Evolutionary conservation across 2,329 filamentous ascomycete genomes (phyloP), one percentile per base, ranked within the genome.

Genomic region (Botryotinia narcissicola): DNA sequence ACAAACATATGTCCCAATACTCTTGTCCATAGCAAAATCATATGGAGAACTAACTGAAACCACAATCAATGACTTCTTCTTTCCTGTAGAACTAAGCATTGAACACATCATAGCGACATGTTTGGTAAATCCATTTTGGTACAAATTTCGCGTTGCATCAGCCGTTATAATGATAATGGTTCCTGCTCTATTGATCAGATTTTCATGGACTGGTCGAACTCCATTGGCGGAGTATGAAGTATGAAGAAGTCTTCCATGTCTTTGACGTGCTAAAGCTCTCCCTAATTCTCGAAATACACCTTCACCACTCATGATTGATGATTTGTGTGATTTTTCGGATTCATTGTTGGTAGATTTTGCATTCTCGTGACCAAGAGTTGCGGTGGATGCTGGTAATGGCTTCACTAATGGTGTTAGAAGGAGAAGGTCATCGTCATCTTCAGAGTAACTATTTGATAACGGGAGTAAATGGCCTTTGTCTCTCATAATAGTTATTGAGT

Each of bases 191-290:
- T 95, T 93, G 81, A 98, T 97, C 29, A 98, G 86, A 75, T 95
- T 96, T 79, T 98, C 95, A 80, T 98, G 95, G 0, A 97, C 93
- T 82, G 95, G 95, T 54, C 95, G 88, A 4, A 98, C 91, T 22
- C 95, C 95, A 78, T 97, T 97, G 1, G 94, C 93, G 0, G 95
- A 98, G 80, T 98, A 98, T 20, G 95, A 98, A 1, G 95, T 97
- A 81, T 98, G 94, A 25, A 98, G 85, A 9, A 98, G 89, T 79
- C 96, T 93, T 32, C 95, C 94, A 77, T 93, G 94, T 35, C 95
- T 87, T 76, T 94, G 92, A 70, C 95, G 88, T 18, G 95, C 95
- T n/a, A 98, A 84, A 10, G 93, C 93, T 78, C 93, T 89, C 1
- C 95, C 95, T 37, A 98, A 87, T 80, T 97, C 94, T 78, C 94